These are phyloP conservation scores for Colletotrichum tropicale DNA, from an alignment of 2,329 filamentous ascomycete genomes.

Conservation along the genomic window DNA sequence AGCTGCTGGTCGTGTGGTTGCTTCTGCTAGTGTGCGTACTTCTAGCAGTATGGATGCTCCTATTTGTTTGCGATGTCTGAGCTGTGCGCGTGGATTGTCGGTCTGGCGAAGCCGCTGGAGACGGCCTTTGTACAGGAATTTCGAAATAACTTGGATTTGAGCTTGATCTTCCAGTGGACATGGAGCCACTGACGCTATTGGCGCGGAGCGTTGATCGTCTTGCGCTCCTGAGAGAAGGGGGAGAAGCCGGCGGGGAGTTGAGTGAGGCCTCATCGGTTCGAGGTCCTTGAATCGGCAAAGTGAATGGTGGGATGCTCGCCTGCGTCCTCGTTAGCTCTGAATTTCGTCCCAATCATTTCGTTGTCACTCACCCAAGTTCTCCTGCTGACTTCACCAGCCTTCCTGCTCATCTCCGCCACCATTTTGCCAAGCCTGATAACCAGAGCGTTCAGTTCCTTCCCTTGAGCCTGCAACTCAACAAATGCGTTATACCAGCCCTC, in stretches of 20 bases:
- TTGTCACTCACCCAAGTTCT: constrained; percentile 69
- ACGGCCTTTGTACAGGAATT: constrained; percentile 19
- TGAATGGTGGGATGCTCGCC: constrained; percentile 23
- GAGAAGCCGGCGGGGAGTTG: constrained; percentile 27
- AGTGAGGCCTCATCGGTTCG: constrained; percentile 16
- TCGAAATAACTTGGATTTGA: constrained; percentile 27
- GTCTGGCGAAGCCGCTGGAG: constrained; percentile 5
- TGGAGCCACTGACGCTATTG: constrained; percentile 17
- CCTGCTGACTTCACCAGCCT: constrained; percentile 82
- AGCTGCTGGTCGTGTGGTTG: constrained; percentile 1
- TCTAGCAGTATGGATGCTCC: background rate
- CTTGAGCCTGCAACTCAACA: constrained; percentile 74
- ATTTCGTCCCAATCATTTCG: background rate
- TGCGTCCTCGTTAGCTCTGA: background rate
- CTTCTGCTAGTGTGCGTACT: constrained; percentile 11
- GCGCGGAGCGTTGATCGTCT: constrained; percentile 17
- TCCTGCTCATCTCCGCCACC: constrained; percentile 83
- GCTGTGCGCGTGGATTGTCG: background rate
- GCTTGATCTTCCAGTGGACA: constrained; percentile 13
- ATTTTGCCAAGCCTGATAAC: constrained; percentile 77
- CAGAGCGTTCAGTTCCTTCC: constrained; percentile 70
- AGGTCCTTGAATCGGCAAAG: constrained; percentile 23
- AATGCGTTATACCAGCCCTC: constrained; percentile 89
- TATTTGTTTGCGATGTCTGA: background rate
- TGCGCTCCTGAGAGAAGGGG: constrained; percentile 20